These are phyloP conservation scores for Leccinum sublutescens DNA, from an alignment of 768 basidiomycete species.

Conservation along the genomic window DNA sequence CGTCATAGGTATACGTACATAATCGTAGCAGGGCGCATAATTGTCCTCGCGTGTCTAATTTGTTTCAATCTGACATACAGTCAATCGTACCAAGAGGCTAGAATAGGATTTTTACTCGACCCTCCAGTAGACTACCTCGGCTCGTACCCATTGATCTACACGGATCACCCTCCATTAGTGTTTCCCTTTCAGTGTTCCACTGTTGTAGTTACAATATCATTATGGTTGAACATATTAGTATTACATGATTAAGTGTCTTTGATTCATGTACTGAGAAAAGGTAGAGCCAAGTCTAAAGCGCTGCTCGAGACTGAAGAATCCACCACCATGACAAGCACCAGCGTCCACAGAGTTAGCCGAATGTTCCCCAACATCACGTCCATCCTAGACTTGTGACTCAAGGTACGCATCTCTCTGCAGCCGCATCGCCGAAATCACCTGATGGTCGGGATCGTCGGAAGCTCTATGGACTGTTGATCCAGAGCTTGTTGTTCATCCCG, in stretches of 20 bases:
- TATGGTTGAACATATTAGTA: background rate
- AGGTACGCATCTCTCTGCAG: background rate
- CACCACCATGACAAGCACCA: background rate
- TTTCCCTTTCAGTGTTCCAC: background rate
- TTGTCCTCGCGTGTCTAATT: too few relatives aligned
- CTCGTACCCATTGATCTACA: background rate
- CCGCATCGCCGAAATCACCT: background rate
- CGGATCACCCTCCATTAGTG: background rate
- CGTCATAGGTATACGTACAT: too few relatives aligned
- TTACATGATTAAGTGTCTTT: background rate
- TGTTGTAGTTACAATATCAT: background rate
- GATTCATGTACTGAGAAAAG: background rate
- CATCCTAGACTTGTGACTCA: background rate
- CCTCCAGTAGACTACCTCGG: background rate
- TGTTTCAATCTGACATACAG: background rate
- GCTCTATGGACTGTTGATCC: background rate
- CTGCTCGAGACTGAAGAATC: background rate
- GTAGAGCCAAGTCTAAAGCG: background rate
- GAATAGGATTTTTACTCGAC: background rate
- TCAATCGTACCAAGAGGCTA: background rate
- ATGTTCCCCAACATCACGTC: background rate
- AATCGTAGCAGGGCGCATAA: too few relatives aligned
- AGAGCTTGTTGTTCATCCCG: slow-evolving; percentile 14
- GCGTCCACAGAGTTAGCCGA: background rate
- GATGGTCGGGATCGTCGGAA: background rate